phyloP scores from a whole-genome alignment of 192 early-diverging fungal genomes.

The Coemansia sp. region DNA sequence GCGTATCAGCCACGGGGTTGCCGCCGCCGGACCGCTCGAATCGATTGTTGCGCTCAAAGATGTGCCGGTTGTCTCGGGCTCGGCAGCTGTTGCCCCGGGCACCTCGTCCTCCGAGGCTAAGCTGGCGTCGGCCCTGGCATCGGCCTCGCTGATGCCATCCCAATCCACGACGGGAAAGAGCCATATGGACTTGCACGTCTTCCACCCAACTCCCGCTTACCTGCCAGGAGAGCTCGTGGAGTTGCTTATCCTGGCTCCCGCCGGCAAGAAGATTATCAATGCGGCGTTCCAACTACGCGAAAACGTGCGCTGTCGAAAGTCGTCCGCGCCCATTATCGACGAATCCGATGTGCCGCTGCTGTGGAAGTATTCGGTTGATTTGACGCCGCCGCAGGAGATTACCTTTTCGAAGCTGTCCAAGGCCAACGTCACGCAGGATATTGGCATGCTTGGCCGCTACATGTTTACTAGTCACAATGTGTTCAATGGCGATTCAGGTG shows the following conservation, averaged over 20 bases:
- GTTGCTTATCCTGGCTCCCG: constrained; percentile 42
- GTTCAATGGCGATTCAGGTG: neutral
- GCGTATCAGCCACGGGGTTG: constrained; percentile 19
- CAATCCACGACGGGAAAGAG: constrained; percentile 25
- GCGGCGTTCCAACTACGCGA: constrained; percentile 47
- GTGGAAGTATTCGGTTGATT: constrained; percentile 50
- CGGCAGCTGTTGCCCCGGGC: neutral
- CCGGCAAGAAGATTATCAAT: constrained; percentile 37
- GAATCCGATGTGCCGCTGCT: constrained; percentile 52
- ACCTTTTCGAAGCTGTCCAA: constrained; percentile 47
- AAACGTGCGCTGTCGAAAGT: constrained; percentile 52
- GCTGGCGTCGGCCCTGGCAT: constrained; percentile 2
- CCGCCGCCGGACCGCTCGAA: constrained; percentile 28
- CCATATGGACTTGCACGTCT: constrained; percentile 43
- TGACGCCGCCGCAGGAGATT: constrained; percentile 30
- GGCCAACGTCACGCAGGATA: constrained; percentile 38
- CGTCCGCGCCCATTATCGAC: constrained; percentile 54
- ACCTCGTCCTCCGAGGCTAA: neutral
- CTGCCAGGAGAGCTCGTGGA: constrained; percentile 50
- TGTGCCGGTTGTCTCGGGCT: constrained; percentile 1
- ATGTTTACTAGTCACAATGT: constrained; percentile 30
- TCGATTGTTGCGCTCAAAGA: constrained; percentile 39
- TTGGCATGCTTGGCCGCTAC: constrained; percentile 48
- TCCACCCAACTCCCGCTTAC: constrained; percentile 42
- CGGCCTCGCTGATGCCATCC: constrained; percentile 23